phyloP scores from a whole-genome alignment of 2,329 filamentous ascomycete species.

The Exophiala viscosa region DNA sequence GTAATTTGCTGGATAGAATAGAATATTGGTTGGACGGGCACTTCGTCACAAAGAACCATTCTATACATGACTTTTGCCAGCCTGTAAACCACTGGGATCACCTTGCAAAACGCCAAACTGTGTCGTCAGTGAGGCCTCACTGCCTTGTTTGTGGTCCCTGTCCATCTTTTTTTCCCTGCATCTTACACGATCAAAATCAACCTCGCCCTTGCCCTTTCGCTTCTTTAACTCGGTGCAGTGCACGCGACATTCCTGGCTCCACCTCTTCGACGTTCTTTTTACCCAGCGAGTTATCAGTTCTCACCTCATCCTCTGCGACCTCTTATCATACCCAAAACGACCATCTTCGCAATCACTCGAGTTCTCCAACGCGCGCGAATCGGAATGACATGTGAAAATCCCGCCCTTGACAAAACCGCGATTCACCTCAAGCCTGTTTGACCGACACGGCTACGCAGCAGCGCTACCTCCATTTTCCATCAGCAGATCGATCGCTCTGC shows the following conservation, averaged over 20 bases:
- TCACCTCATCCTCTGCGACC: constrained; percentile 1
- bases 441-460: constrained; percentile 1
- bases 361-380: not conserved
- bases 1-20: no score
- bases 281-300: not conserved
- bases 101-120: no score
- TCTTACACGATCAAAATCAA: not conserved
- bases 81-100: constrained; percentile 32
- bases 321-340: not conserved
- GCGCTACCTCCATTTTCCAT: constrained; percentile 39
- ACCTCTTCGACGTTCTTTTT: constrained; percentile 3
- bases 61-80: not conserved
- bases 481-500: constrained; percentile 45
- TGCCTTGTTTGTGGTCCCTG: constrained; percentile 1
- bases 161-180: not conserved
- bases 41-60: no score
- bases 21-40: no score
- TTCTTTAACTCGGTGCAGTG: constrained; percentile 2
- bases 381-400: constrained; percentile 28
- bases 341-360: not conserved
- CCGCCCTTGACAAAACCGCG: constrained; percentile 14
- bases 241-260: constrained; percentile 9
- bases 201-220: not conserved
- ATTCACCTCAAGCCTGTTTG: constrained; percentile 1
- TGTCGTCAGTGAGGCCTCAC: not conserved